Evolutionary conservation across 371 early-diverging fungal genomes (phyloP), one percentile per base, ranked within the genome.

Genomic region (Mortierella sp.): DNA sequence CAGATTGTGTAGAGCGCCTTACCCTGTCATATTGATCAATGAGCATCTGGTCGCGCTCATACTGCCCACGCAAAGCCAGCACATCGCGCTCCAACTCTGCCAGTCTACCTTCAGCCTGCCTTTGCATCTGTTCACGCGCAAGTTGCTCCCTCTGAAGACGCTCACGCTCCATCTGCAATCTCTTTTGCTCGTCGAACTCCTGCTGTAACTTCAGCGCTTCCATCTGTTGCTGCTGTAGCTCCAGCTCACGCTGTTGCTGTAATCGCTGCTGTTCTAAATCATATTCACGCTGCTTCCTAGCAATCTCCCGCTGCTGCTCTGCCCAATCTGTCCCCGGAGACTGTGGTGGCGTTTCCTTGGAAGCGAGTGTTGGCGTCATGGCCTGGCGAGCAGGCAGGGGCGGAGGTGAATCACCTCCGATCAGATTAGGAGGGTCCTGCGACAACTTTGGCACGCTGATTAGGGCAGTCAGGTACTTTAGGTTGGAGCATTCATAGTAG

Each of bases 401-500:
- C 8, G 69, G 55, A 17, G 76, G 76, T 15, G 76, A 75, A 46
- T 82, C 83, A 11, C 65, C 57, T 23, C 84, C 89, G 34, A 91
- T 81, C 32, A 92, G 80, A 52, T 85, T 90, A 32, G 92, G 91
- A 62, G 93, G 93, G 56, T 91, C 88, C 71, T 87, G 88, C 0
- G 93, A 87, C 46, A 99, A 84, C 67, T 88, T 88, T 27, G 99
- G 99, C 4, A 99, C 93, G 39, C 87, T 87, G 72, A 97, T 95
- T 52, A 99, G 85, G 51, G 94, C 94, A 7, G 97, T 96, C 56
- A 99, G 79, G 69, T 96, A 99, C 72, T 89, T 86, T 32, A 98
- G 82, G 60, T 91, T 93, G 17, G 92, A 90, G 79, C 97, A 96
- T 51, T 96, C 95, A 71, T 85, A 84, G 81, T 99, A 99, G 75